Base-by-base conservation (phyloP, 805 yeast genomes). In the Ogataea neopini region DNA sequence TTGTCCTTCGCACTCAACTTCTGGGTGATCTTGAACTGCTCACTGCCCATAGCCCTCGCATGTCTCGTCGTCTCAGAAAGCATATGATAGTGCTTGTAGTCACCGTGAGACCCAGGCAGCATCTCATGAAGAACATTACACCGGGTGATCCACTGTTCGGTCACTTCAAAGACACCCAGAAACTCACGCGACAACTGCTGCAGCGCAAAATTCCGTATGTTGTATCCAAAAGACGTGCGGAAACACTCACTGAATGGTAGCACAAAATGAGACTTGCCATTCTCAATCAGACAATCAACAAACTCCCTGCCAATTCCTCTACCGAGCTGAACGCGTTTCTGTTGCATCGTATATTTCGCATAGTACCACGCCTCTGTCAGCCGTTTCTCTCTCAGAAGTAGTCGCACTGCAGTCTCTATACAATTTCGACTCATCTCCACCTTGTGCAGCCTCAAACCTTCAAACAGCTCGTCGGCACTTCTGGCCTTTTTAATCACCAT, bases 321-420 rank as follows among this genome's bases (percentile, higher is more conserved):
- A 2, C 34, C 38, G 2, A 50, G 25, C 14, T n/a, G 34, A 14
- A 30, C 32, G 3, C 33, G 39, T n/a, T 36, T 14, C 15, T 6
- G 5, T 2, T 13, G 17, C 15, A 23, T 40, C 17, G 23, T 29
- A 23, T 33, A 23, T 15, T 35, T 30, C 3, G 35, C 32, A 30
- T 26, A 44, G 17, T 15, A 39, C 53, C 53, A 50, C 15, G 53
- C 53, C 32, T 44, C 46, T 14, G 32, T 15, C 19, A 39, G 19
- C 30, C 46, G 22, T 6, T 32, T 30, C 6, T 43, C 46, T 11
- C 19, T 11, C 28, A 47, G 22, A 11, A 38, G 32, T 18, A 50
- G 36, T 14, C 32, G 13, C 23, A 49, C 29, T 3, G 28, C 33
- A n/a, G 32, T 8, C 28, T 5, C 10, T 3, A 26, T 15, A n/a